phyloP scores from a whole-genome alignment of 2,329 filamentous ascomycete genomes.

The Diaporthe australafricana region DNA sequence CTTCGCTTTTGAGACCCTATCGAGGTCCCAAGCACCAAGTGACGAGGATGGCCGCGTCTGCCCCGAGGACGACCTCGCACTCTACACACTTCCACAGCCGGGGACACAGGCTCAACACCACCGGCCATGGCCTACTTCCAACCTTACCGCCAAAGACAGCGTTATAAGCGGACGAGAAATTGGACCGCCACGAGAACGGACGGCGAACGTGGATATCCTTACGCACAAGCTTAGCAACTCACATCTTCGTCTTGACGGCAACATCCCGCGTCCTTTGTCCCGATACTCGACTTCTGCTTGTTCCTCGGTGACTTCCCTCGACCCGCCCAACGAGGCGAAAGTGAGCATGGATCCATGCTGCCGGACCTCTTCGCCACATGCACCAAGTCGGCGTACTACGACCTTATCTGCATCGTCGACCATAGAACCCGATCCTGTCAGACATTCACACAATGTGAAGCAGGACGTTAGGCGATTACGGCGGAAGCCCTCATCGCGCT shows the following conservation, averaged over 20 bases:
- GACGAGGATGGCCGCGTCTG: constrained; percentile 21
- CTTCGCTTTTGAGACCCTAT: constrained; percentile 29
- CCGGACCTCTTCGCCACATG: not conserved
- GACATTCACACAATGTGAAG: not conserved
- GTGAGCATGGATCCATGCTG: not conserved
- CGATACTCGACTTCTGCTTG: not conserved
- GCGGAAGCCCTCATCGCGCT: constrained; percentile 35
- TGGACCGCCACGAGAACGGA: not conserved
- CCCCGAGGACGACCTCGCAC: not conserved
- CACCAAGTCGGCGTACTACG: constrained; percentile 4
- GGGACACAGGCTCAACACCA: not conserved
- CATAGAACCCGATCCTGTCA: not conserved
- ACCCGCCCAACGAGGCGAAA: not conserved
- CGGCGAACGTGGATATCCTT: constrained; percentile 33
- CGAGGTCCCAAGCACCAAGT: constrained; percentile 2
- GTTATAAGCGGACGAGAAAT: not conserved
- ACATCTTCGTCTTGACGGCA: constrained; percentile 30
- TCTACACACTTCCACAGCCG: not conserved
- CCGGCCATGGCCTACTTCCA: not conserved
- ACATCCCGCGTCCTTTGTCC: constrained; percentile 12
- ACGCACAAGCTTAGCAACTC: constrained; percentile 34
- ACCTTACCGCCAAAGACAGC: not conserved
- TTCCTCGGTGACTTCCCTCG: constrained; percentile 27
- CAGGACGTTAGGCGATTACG: constrained; percentile 30
- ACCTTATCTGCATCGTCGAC: constrained; percentile 21